Evolutionary conservation across 805 yeast species (phyloP).

Genomic region (Brettanomyces nanus): DNA sequence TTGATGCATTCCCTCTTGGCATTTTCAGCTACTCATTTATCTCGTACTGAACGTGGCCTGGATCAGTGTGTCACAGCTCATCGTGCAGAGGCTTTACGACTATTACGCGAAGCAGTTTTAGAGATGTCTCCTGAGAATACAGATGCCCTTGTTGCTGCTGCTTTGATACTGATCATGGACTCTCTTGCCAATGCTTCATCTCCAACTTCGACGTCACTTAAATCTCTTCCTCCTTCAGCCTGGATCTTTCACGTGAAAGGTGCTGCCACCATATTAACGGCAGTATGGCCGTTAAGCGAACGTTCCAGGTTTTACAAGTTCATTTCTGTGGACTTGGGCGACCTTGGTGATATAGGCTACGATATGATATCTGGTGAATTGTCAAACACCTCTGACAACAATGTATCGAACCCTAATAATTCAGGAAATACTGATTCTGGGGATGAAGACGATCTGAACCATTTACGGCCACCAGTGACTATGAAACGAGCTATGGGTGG

Average conservation of each 20-base stretch:
- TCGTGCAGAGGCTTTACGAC: conserved; percentile 75
- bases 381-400: conserved; percentile 20
- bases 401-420: conserved; percentile 6
- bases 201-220: conserved; percentile 42
- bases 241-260: conserved; percentile 98
- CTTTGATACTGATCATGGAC: conserved; percentile 83
- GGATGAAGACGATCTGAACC: too few relatives aligned
- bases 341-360: conserved; percentile 63
- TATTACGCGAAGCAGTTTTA: conserved; percentile 78
- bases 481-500: background rate
- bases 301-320: conserved; percentile 57
- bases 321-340: conserved; percentile 84
- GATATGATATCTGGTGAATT: conserved; percentile 28
- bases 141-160: conserved; percentile 90
- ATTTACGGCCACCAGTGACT: too few relatives aligned
- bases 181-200: conserved; percentile 83
- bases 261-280: conserved; percentile 90
- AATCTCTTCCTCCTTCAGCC: conserved; percentile 81
- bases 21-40: conserved; percentile 85
- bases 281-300: conserved; percentile 87
- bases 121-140: conserved; percentile 78
- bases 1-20: conserved; percentile 89
- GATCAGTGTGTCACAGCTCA: conserved; percentile 81
- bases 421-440: conserved; percentile 8
- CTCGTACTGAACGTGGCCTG: conserved; percentile 65